Evolutionary conservation across 140 eudicot species (phyloP), one percentile per base, ranked within the genome.

Genomic region (Stevia rebaudiana): DNA sequence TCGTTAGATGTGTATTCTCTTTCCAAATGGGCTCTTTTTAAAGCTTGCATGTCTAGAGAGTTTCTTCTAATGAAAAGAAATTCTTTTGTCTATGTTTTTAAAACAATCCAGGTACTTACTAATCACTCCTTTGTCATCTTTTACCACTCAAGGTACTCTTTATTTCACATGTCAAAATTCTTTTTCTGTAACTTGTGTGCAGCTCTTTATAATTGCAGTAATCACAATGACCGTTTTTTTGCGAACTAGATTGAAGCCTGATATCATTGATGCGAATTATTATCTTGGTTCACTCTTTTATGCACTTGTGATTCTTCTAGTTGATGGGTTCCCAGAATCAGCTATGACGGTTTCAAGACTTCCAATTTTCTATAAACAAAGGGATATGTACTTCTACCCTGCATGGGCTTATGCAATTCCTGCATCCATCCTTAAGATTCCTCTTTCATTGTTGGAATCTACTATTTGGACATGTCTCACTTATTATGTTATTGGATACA

Each of bases 381-480:
- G 88, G 70, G 94, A 85, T 49, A 62, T 85, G 75, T 74, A 54
- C 79, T 85, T 85, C 64, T 82, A 81, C 65, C 94, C 94, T 23
- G 88, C 94, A 49, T 85, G 94, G 94, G 88, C 88, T 9, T 85
- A 82, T 33, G 83, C 83, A 30, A 76, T 85, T 71, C 88, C 94
- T 53, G 79, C 85, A 56, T 69, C 85, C 53, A 65, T 85, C 30
- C 76, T 85, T 49, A 85, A 85, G 69, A 44, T 79, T 60, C 94
- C 94, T 11, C 25, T 76, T 7, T 81, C 94, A 36, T 10, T 82
- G 16, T 60, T 79, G 37, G 82, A 46, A 67, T 71, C 88, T 48
- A 1, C 76, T 41, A 64, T 85, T 63, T 85, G 94, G 94, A 78
- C 80, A 10, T 72, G 57, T 72, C 76, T 82, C 31, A 85, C 88